Evolutionary conservation across 2,329 filamentous ascomycete species (phyloP), one percentile per base, ranked within the genome.

Genomic region (Hysterium pulicare): DNA sequence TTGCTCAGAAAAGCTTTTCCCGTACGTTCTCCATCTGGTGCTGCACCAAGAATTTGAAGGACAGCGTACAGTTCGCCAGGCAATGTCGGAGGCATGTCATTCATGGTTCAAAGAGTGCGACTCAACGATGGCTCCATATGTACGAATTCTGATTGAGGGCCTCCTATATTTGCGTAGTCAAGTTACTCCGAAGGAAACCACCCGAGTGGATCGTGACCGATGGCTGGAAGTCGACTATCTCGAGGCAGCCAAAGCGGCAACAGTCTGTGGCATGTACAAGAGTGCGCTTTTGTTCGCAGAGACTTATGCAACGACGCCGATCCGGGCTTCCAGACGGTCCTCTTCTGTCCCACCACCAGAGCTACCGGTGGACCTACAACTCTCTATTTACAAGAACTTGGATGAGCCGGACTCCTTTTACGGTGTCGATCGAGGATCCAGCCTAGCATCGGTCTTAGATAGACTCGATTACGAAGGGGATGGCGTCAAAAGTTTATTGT

Each of bases 381-480:
- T 95, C 33, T 74, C 79, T 1, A 90, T 98, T 2, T 98, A 93
- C 62, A 86, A 88, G 59, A 91, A 88, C 47, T 86, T 98, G 35
- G 90, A 96, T 59, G 94, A 99, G 57, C 91, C 90, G 2, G 93
- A 99, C 64, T 85, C 90, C 1, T 98, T 95, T 64, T 98, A 98
- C 60, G 94, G 93, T 3, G 77, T 96, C 6, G 81, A 87, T 32
- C 86, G 94, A 64, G 80, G 81, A 31, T 79, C 89, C 5, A 90
- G 83, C 44, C 70, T 98, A 13, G 74, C 79, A 13, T 88, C 85
- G 9, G 85, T 97, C 1, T 73, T 97, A 45, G 80, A 85, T 38
- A 83, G 87, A 8, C 76, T 97, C 4, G 89, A 95, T 52, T 91
- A 96, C 59, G 93, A 98, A 68, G 84, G 83, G 38, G 85, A 95